phyloP scores from a whole-genome alignment of 352 stramenopile species.

The Halophytophthora polymorphica region DNA sequence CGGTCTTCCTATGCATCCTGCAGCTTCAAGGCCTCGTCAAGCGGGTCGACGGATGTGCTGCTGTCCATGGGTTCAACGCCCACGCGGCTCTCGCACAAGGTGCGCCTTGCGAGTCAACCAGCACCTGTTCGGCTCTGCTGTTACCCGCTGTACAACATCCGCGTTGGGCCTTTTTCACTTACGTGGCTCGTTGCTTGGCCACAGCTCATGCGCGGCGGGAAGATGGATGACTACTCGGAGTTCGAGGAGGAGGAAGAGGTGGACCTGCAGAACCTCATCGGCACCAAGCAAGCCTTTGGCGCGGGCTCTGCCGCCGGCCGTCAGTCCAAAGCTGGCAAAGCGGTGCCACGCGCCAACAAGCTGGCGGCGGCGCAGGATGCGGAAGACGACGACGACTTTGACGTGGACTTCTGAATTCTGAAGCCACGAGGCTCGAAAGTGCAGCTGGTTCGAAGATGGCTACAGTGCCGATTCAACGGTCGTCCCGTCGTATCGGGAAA shows the following conservation, averaged over 20 bases:
- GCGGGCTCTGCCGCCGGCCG: conserved; percentile 4
- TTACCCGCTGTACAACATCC: neutral
- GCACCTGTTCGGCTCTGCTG: neutral
- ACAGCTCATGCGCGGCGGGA: conserved; percentile 67
- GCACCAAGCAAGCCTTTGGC: conserved; percentile 18
- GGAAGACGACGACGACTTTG: conserved; percentile 53
- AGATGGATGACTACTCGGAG: conserved; percentile 75
- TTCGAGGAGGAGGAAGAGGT: conserved; percentile 81
- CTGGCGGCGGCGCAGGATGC: conserved; percentile 3
- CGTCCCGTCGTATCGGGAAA: too few relatives aligned
- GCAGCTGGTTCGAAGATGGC: too few relatives aligned
- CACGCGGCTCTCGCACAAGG: conserved; percentile 63
- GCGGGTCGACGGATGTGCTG: conserved; percentile 44
- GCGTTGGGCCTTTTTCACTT: too few relatives aligned
- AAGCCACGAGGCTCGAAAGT: too few relatives aligned
- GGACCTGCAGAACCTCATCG: conserved; percentile 76
- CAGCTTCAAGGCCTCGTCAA: conserved; percentile 54
- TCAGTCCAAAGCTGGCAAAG: conserved; percentile 1
- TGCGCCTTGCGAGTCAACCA: conserved; percentile 12
- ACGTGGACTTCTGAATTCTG: conserved; percentile 65
- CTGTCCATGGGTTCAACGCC: conserved; percentile 58
- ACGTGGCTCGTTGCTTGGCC: conserved; percentile 4
- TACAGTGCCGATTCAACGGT: too few relatives aligned
- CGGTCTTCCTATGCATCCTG: neutral
- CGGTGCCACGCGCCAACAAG: conserved; percentile 12